A percentile compares a stretch with the other conserved stretches of the same genome.
Conservation (phyloP, 2,329 filamentous ascomycete species). For the Sphaerulina musiva region DNA sequence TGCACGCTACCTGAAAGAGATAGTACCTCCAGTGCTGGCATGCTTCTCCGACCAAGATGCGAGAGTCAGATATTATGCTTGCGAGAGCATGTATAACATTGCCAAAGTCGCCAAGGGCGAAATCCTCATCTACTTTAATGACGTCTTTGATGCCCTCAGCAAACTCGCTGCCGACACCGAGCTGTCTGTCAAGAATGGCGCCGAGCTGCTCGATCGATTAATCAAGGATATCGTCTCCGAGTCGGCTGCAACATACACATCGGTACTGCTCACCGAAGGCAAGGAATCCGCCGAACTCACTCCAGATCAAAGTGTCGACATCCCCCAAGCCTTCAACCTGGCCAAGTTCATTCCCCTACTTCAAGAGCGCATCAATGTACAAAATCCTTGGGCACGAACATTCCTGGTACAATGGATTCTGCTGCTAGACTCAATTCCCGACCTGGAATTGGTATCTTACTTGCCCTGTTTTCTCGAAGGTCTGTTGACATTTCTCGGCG, state of each 20-base stretch:
- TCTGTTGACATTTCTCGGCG: conserved; percentile 83
- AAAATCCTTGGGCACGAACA: conserved; percentile 89
- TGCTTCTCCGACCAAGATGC: conserved; percentile 99
- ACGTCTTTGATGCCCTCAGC: conserved; percentile 94
- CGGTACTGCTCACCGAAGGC: conserved; percentile 59
- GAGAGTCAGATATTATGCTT: conserved; percentile 93
- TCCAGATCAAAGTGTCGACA: conserved; percentile 38
- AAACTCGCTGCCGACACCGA: conserved; percentile 96
- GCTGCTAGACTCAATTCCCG: conserved; percentile 89
- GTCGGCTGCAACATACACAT: conserved; percentile 90
- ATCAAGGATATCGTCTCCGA: conserved; percentile 96
- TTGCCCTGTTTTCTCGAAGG: conserved; percentile 87
- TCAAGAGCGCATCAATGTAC: conserved; percentile 86
- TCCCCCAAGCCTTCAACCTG: conserved; percentile 86
- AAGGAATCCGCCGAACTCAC: conserved; percentile 39
- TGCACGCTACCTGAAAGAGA: conserved; percentile 82
- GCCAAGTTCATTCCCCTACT: conserved; percentile 85
- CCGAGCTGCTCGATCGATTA: conserved; percentile 86
- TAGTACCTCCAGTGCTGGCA: conserved; percentile 90
- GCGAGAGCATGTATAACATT: conserved; percentile 99
- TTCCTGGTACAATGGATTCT: conserved; percentile 97
- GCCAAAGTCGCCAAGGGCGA: conserved; percentile 98
- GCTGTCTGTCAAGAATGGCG: conserved; percentile 94
- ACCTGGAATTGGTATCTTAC: conserved; percentile 87
- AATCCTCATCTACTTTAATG: conserved; percentile 94